Evolutionary conservation across 164 flowering plant species (phyloP), one percentile per base, ranked within the genome.

Genomic region (Buxus sempervirens): DNA sequence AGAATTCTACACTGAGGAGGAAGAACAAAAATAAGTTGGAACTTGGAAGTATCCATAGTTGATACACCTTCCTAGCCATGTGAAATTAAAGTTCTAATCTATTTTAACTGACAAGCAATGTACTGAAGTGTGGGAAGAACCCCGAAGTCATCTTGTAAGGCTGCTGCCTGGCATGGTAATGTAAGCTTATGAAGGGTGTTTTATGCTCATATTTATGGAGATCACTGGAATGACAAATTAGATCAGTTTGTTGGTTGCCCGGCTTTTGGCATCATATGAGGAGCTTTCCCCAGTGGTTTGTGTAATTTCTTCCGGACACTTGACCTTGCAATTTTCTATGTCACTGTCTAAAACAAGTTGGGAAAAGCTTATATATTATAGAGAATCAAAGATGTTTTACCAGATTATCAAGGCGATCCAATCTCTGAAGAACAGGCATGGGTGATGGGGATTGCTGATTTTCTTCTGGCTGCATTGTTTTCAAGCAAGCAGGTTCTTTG

Each of bases 381-480:
- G 26, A 12, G 13, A 1, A 55, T 21, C 5, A 38, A 57, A 64
- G 36, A 51, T 62, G 19, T 14, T 9, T 77, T 82, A 86, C 90
- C 81, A 84, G 60, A n/a, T 69, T 79, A 61, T 84, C 90, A 62
- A 84, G 83, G 55, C 84, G 85, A 75, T 84, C 86, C 76, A 86
- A 73, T 80, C 88, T 77, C 62, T 78, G 74, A 9, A 81, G 76
- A 61, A 82, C 72, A 25, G 86, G 77, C 68, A 73, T 58, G 56
- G 79, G 32, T 26, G 77, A 55, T 24, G 51, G 58, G 23, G 54
- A 19, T 57, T 77, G 67, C 55, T 68, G 75, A 28, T 63, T 64
- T 54, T 75, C 75, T 62, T 79, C 63, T 51, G 60, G 62, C 54
- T 75, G 66, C 72, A 73, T 73, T 20, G 28, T 57, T 21, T 21